Base-by-base conservation (phyloP, 2,329 filamentous ascomycete genomes). In the Penicillium verrucosum region DNA sequence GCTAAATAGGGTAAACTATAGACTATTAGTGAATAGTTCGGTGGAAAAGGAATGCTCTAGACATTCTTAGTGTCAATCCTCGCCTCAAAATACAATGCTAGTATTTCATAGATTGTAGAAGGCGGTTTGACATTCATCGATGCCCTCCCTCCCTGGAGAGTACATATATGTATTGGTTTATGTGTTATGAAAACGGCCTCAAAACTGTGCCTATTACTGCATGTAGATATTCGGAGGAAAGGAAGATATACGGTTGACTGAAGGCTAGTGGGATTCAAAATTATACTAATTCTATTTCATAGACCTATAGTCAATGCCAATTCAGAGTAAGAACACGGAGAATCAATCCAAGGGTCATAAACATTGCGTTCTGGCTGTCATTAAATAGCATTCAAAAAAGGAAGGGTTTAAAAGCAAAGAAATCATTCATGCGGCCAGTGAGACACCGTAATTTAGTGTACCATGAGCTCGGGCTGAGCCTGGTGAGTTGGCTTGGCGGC, bases 391-490 rank as follows among this genome's bases (percentile, higher is more conserved):
- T 71, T 50, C 56, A 54, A 54, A 58, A 36, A 38, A 30, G 54
- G 51, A 56, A 60, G 54, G 57, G 50, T 40, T 18, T n/a, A 51
- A 50, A 54, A 51, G 48, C 27, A 47, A 59, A 54, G 43, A 25
- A 40, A 54, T 41, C 38, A 34, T 45, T 36, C 10, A 53, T 51
- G 36, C 30, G 46, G 47, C 27, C 36, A 50, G 44, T 34, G 27
- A 49, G 21, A 53, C 30, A 47, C 40, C 32, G 10, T 41, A 14
- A 46, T 50, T 68, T 67, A 80, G 65, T 80, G 78, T 43, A 78
- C 78, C 77, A 80, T 79, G 27, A 79, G 70, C 58, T 80, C 76
- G 9, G 71, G 65, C 52, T 77, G 68, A 37, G 73, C 69, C 48
- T 68, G 72, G 40, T 68, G 66, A 34, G 67, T 64, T 34, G 71